Conservation (phyloP, 139 green algal species). For the Chlorella ohadii region DNA sequence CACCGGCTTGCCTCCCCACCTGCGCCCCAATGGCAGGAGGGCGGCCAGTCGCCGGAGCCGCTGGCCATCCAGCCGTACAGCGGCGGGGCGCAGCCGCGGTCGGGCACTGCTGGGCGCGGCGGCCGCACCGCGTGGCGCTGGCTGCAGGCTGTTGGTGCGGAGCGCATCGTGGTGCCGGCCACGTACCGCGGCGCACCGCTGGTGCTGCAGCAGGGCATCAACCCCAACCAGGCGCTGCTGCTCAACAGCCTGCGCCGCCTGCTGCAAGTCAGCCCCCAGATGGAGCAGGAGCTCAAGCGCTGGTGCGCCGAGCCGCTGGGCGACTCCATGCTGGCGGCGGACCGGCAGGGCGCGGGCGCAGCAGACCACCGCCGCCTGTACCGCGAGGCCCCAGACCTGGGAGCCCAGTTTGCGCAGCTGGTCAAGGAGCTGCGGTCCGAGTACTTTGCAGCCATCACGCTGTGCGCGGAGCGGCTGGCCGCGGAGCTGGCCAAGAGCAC, state of each 20-base stretch:
- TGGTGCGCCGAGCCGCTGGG: constrained; percentile 51
- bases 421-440: constrained; percentile 70
- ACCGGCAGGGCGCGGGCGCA: background rate
- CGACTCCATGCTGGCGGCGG: constrained; percentile 18
- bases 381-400: constrained; percentile 52
- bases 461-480: constrained; percentile 55
- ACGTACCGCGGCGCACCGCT: constrained; percentile 13
- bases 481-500: constrained; percentile 36
- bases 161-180: constrained; percentile 10
- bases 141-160: background rate
- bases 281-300: constrained; percentile 49
- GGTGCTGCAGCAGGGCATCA: constrained; percentile 38
- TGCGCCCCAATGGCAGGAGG: background rate
- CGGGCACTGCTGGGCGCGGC: background rate
- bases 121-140: constrained; percentile 41
- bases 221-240: constrained; percentile 59
- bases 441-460: constrained; percentile 62
- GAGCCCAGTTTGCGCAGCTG: constrained; percentile 69
- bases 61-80: constrained; percentile 17
- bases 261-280: constrained; percentile 57
- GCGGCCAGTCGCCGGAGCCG: constrained; percentile 17
- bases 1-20: background rate
- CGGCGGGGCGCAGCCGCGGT: background rate
- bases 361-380: background rate
- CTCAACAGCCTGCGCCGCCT: constrained; percentile 65